Evolutionary conservation across 192 early-diverging fungal species (phyloP), one percentile per base, ranked within the genome.

Genomic region (Allomyces macrogynus): DNA sequence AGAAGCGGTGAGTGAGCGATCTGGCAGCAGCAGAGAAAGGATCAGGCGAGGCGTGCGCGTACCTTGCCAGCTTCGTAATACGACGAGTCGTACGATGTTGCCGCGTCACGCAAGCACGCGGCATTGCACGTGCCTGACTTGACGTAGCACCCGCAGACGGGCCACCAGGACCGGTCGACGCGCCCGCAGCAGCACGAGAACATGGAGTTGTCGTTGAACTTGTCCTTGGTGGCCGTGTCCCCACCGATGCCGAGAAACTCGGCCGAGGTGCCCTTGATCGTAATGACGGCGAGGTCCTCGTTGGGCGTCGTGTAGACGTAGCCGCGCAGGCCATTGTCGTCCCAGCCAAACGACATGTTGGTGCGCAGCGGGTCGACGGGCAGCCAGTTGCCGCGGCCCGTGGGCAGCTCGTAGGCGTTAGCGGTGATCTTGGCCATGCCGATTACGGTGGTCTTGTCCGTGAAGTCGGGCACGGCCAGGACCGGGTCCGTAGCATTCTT

Each of bases 181-280:
- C 84, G 83, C 10, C 85, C 95, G 75, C 95, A 97, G 74, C 95
- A 97, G 76, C 95, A 97, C 2, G 90, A 93, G 68, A 95, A 97
- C 67, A 96, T 80, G 12, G 88, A 77, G 71, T 96, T 97, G 76
- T 96, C 93, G 84, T 86, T 91, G 60, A 75, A 74, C 71, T 87
- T 89, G 75, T 91, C 89, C 24, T 80, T 78, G 4, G 77, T 74
- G 9, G 81, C 78, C 7, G 89, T 90, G 10, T 83, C 80, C 0
- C 85, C 84, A n/a, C 77, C 82, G 24, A 81, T 83, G 66, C 81
- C 78, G n/a, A 77, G 68, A 65, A 85, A 81, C 20, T 75, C 77
- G 43, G 81, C 82, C 49, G 77, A 86, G 40, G 89, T 88, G 40
- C 95, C 95, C 73, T 97, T 97, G 64, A 96, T 75, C 22, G 86